Conservation (phyloP, 495 filamentous ascomycete species). For the Aspergillus ellipticus region DNA sequence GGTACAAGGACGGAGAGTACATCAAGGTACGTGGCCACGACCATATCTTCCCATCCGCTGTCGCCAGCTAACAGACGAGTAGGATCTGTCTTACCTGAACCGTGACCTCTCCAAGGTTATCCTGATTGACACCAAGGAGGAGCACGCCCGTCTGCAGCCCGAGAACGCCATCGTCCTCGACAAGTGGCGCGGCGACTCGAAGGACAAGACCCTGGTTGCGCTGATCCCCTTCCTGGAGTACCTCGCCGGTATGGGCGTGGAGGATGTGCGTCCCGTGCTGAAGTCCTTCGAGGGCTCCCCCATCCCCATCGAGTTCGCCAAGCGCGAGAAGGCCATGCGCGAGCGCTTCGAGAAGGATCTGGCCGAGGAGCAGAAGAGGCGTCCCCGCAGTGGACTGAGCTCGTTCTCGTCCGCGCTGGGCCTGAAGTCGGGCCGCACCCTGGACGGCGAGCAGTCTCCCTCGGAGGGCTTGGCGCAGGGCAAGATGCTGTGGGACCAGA, state of each 20-base stretch:
- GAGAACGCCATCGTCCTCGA: constrained; percentile 90
- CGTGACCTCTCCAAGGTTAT: constrained; percentile 91
- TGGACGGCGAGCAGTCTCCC: constrained; percentile 65
- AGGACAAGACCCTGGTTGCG: constrained; percentile 79
- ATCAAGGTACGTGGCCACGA: constrained; percentile 67
- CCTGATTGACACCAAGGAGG: constrained; percentile 79
- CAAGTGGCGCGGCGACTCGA: constrained; percentile 79
- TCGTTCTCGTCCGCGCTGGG: constrained; percentile 69
- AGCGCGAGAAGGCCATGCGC: constrained; percentile 79
- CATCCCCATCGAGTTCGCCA: constrained; percentile 84
- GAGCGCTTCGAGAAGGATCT: constrained; percentile 74
- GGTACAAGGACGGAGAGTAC: constrained; percentile 92
- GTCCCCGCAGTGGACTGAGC: constrained; percentile 52
- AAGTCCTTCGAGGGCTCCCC: constrained; percentile 81
- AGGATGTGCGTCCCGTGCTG: constrained; percentile 78
- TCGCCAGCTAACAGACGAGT: constrained; percentile 2
- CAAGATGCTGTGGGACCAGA: constrained; percentile 92
- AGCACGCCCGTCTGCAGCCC: constrained; percentile 79
- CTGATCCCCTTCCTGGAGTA: constrained; percentile 96
- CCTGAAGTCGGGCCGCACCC: constrained; percentile 53
- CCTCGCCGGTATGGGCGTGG: constrained; percentile 84
- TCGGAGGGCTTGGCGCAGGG: constrained; percentile 75
- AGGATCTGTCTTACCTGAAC: constrained; percentile 96
- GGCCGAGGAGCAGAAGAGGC: constrained; percentile 65
- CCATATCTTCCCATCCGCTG: neutral